A percentile compares a stretch with the other conserved stretches of the same genome.
These are phyloP conservation scores for Scheffersomyces amazonensis DNA, from an alignment of 805 yeast species.

Conservation along the genomic window DNA sequence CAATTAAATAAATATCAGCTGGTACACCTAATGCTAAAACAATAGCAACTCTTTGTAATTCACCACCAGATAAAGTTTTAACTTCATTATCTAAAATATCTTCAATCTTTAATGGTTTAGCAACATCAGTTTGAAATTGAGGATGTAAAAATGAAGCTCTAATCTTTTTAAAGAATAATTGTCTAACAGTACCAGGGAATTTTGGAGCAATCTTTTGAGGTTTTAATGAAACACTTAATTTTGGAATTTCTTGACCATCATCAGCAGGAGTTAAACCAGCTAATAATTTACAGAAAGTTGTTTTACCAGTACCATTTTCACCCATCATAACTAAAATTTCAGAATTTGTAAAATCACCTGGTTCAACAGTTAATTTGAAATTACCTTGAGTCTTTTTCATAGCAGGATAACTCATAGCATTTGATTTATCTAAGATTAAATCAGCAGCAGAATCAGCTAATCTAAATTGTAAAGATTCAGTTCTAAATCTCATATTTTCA, in stretches of 20 bases:
- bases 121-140: constrained; percentile 97
- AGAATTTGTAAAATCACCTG: constrained; percentile 92
- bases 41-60: constrained; percentile 98
- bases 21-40: constrained; percentile 90
- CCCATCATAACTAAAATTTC: constrained; percentile 99
- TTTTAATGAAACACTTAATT: constrained; percentile 92
- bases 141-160: constrained; percentile 92
- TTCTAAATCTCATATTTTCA: constrained; percentile 95
- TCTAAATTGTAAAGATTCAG: constrained; percentile 92
- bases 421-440: constrained; percentile 70
- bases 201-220: constrained; percentile 99
- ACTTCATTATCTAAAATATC: constrained; percentile 97
- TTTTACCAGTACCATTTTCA: constrained; percentile 99
- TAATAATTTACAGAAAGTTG: constrained; percentile 91
- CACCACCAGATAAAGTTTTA: constrained; percentile 98
- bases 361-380: constrained; percentile 76
- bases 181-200: constrained; percentile 98
- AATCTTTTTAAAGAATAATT: constrained; percentile 93
- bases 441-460: constrained; percentile 85
- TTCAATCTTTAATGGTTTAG: constrained; percentile 91
- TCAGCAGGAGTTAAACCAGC: constrained; percentile 95
- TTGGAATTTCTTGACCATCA: constrained; percentile 73
- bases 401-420: constrained; percentile 72
- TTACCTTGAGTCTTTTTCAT: constrained; percentile 96
- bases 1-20: constrained; percentile 95